Conservation (phyloP, 805 yeast species). For the Ogataea siamensis region DNA sequence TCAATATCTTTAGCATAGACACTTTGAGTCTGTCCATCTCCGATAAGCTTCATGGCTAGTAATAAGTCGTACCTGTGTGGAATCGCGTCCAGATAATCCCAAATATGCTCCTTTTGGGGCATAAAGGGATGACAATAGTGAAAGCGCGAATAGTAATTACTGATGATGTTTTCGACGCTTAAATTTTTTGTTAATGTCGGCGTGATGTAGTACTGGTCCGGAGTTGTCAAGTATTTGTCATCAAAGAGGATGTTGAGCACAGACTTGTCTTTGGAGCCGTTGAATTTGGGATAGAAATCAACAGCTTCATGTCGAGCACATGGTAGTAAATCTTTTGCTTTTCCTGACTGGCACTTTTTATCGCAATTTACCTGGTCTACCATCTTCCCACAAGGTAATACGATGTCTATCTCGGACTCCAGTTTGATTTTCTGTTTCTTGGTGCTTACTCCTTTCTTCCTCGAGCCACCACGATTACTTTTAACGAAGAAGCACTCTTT, state of each 20-base stretch:
- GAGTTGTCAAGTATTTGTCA: conserved; percentile 16
- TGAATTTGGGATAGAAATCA: conserved; percentile 33
- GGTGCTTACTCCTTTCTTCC: conserved; percentile 44
- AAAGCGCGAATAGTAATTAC: conserved; percentile 37
- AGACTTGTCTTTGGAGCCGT: conserved; percentile 29
- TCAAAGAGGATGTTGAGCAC: conserved; percentile 29
- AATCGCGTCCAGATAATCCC: conserved; percentile 33
- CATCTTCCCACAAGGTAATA: conserved; percentile 33
- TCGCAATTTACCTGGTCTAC: conserved; percentile 24
- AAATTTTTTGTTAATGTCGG: conserved; percentile 29
- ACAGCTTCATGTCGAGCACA: conserved; percentile 22
- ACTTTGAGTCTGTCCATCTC: conserved; percentile 44
- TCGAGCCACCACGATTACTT: conserved; percentile 53
- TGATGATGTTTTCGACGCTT: conserved; percentile 27
- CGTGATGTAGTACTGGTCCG: conserved; percentile 30
- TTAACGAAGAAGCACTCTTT: conserved; percentile 47
- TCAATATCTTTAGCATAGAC: conserved; percentile 40
- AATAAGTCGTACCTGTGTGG: conserved; percentile 42
- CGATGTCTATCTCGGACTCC: conserved; percentile 14
- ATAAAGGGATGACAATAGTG: conserved; percentile 48
- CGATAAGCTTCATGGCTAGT: conserved; percentile 46
- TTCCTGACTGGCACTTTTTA: conserved; percentile 29
- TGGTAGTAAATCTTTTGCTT: conserved; percentile 17
- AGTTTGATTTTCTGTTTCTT: conserved; percentile 24
- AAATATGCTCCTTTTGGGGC: conserved; percentile 39